Base-by-base conservation (phyloP, 441 rosid species). In the Monsonia emarginata region DNA sequence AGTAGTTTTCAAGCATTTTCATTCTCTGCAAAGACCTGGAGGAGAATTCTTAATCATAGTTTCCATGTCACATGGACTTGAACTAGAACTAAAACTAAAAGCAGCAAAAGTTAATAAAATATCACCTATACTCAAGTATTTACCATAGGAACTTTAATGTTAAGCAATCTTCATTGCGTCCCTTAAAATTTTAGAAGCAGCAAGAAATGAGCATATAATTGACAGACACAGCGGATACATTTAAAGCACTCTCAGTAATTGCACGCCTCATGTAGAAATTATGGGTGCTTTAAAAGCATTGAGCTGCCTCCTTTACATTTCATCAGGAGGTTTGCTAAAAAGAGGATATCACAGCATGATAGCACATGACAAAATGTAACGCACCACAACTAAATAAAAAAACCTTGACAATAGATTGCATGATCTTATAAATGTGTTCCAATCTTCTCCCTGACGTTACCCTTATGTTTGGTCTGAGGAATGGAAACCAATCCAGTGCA, bases 271-370 rank as follows among this genome's bases (percentile, higher is more conserved):
- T 26, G 62, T 58, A 28, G 34, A 58, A 58, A 24, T 32, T 21
- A 64, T 18, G 3, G 56, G 27, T 27, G 24, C 36, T 32, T 21
- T 50, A 69, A 26, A 38, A 25, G 5, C 16, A 72, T 34, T 10
- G 61, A 42, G 57, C 50, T 64, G 61, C 48, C 42, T 70, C 58
- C 63, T 27, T 61, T 61, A 64, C 4, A 59, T 66, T 16, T 42
- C 24, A 18, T 62, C 21, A 1, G 10, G 19, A 32, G 7, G 44
- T 14, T 46, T 26, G 46, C 24, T 44, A 42, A 58, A 66, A 48
- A 52, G 67, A 61, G 66, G 63, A 69, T 10, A 68, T 60, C 26
- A 63, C 69, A 67, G 65, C 42, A 60, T 31, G 59, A 24, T 22
- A 54, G 13, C 38, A 46, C 6, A 14, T 30, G 52, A 64, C 18